Conservation (phyloP, 169 alveolate species). For the Cryptosporidium felis region DNA sequence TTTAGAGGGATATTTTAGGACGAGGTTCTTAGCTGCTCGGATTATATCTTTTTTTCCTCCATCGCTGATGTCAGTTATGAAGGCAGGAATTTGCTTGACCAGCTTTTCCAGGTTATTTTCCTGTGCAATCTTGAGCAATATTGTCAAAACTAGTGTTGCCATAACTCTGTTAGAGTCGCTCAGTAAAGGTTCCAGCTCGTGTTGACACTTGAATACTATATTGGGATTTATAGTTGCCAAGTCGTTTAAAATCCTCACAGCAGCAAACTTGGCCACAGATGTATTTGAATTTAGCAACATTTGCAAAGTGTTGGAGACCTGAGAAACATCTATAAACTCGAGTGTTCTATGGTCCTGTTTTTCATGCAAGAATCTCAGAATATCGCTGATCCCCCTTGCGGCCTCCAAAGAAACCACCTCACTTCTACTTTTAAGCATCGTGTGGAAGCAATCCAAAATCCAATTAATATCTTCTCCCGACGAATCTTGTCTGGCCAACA, state of each 20-base stretch:
- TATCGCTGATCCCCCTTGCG: constrained; percentile 79
- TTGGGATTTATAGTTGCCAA: constrained; percentile 80
- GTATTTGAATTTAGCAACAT: constrained; percentile 80
- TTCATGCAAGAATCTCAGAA: constrained; percentile 33
- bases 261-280: constrained; percentile 88
- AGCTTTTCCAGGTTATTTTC: constrained; percentile 92
- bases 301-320: constrained; percentile 76
- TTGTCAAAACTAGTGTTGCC: constrained; percentile 94
- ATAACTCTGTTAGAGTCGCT: constrained; percentile 88
- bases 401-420: constrained; percentile 85
- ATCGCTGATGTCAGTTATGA: constrained; percentile 84
- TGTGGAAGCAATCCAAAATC: constrained; percentile 74
- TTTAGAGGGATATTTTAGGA: constrained; percentile 91
- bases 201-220: constrained; percentile 79
- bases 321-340: constrained; percentile 31
- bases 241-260: constrained; percentile 84
- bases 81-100: constrained; percentile 86
- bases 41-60: constrained; percentile 90
- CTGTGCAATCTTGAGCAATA: constrained; percentile 94
- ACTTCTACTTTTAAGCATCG: constrained; percentile 76
- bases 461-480: constrained; percentile 8
- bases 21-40: constrained; percentile 90
- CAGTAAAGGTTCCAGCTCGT: constrained; percentile 90
- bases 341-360: constrained; percentile 36
- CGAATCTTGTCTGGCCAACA: constrained; percentile 2